Base-by-base conservation (phyloP, 257 asterid genomes). In the Eustoma russellianum region DNA sequence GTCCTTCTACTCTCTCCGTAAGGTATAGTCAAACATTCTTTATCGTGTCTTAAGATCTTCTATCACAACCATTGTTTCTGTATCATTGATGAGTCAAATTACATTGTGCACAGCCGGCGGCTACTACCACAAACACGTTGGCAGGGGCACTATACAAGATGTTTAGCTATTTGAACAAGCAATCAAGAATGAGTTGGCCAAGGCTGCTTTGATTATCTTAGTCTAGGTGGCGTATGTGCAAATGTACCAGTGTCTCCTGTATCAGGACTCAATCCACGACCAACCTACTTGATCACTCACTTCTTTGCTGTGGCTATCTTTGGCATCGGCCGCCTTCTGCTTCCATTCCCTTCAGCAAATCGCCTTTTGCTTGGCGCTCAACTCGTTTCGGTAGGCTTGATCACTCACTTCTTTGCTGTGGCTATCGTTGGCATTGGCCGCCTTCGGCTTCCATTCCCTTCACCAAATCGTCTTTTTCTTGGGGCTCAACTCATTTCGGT, bases 91-190 rank as follows among this genome's bases (percentile, higher is more conserved):
- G 24, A n/a, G 13, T 12, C 13, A 5, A 17, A 28, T 5, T 15
- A 17, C 2, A 15, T 18, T 61, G 7, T 34, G 48, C 53, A 61
- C 61, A 63, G 70, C 70, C 70, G 2, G 66, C 34, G 28, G 66
- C 72, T 13, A 54, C 72, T 7, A 66, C 72, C 0, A 66, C 60
- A 33, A 66, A 66, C 53, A 66, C 72, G 13, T 33, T 66, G 53
- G 72, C 72, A 0, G 72, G 72, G 16, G 70, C 70, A n/a, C n/a
- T 65, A 9, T 65, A 65, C 41, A 52, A 65, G 43, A 64, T 65
- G 15, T 66, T 66, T 7, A 46, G 63, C 10, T 49, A 62, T 28
- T 60, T 66, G 8, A 41, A 54, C 10, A 66, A 60, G 55, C 48
- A 50, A 41, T 66, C 66, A 18, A 66, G 72, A 55, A 53, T 2